Evolutionary conservation across 768 basidiomycete genomes (phyloP), one percentile per base, ranked within the genome.

Genomic region (Lactarius evosmus): DNA sequence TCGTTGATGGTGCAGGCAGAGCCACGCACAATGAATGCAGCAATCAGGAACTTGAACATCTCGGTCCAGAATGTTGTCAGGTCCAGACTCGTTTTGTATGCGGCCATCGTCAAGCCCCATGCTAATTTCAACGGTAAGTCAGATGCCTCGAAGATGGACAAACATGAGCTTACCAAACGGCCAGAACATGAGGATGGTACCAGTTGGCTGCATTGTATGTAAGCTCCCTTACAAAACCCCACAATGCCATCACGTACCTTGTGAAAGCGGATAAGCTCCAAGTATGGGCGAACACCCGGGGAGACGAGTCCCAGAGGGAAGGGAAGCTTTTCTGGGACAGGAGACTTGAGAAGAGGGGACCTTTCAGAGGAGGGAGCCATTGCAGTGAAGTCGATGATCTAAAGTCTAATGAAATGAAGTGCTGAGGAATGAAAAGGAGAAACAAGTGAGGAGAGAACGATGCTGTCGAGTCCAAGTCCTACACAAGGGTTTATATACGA

Each of bases 1-100:
- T 72, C 72, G 44, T 70, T 71, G 54, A 70, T 70, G 32, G 69
- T 67, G 58, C 70, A 71, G n/a, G 62, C 69, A 19, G 70, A 70
- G 50, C 67, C 70, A 51, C 70, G 71, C 8, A 66, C 59, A 19
- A 68, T 8, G 32, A 63, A 56, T 16, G 65, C 54, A 8, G 69
- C 50, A 2, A 59, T 40, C 36, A 61, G 49, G 54, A 54, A 62
- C 57, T 46, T 62, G 38, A 44, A 62, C 58, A 60, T 56, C 51
- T 62, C 59, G 27, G 27, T 46, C 53, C 52, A 68, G 40, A 59
- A 68, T 25, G 59, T 67, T 19, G 19, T 25, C 32, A 68, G 27
- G 25, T 61, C 60, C 41, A 68, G 27, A 36, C 66, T 52, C 27
- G 53, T 59, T 12, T 58, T 32, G 34, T 64, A 68, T 8, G 70